These are phyloP conservation scores for Globisporangium cederbergense DNA, from an alignment of 352 stramenopile genomes.

Conservation along the genomic window DNA sequence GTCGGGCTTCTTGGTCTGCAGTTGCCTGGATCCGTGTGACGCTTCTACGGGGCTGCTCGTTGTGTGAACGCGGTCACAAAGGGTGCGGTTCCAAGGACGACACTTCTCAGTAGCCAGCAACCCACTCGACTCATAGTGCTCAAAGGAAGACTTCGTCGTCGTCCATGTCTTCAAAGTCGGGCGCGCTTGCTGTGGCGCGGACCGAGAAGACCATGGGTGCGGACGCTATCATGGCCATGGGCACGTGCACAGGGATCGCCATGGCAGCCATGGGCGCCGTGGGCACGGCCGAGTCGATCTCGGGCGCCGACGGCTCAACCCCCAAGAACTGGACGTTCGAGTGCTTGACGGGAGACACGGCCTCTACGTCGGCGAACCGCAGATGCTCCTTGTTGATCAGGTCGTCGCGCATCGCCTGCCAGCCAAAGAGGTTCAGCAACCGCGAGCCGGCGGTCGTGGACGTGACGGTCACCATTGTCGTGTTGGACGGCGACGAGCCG, in stretches of 20 bases:
- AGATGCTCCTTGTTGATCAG: slow-evolving; percentile 48
- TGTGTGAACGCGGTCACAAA: neutral
- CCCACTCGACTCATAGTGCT: neutral
- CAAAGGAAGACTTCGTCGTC: slow-evolving; percentile 9
- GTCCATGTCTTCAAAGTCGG: slow-evolving; percentile 22
- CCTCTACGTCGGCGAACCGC: slow-evolving; percentile 27
- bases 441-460: slow-evolving; percentile 18
- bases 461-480: slow-evolving; percentile 16
- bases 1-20: neutral
- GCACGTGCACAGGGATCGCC: slow-evolving; percentile 10
- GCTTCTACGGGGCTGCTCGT: neutral
- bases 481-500: slow-evolving; percentile 13
- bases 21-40: neutral
- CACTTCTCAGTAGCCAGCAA: neutral
- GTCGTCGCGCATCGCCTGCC: slow-evolving; percentile 38
- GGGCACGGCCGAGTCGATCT: slow-evolving; percentile 16
- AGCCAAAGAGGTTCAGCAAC: slow-evolving; percentile 39
- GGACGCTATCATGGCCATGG: slow-evolving; percentile 10
- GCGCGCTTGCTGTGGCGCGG: slow-evolving; percentile 16
- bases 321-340: slow-evolving; percentile 16
- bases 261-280: slow-evolving; percentile 16
- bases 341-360: slow-evolving; percentile 15
- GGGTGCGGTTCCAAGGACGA: neutral
- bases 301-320: slow-evolving; percentile 17
- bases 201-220: slow-evolving; percentile 15